Base-by-base conservation (phyloP, 1,139 yeast species). In the Candida tetrigidarum region DNA sequence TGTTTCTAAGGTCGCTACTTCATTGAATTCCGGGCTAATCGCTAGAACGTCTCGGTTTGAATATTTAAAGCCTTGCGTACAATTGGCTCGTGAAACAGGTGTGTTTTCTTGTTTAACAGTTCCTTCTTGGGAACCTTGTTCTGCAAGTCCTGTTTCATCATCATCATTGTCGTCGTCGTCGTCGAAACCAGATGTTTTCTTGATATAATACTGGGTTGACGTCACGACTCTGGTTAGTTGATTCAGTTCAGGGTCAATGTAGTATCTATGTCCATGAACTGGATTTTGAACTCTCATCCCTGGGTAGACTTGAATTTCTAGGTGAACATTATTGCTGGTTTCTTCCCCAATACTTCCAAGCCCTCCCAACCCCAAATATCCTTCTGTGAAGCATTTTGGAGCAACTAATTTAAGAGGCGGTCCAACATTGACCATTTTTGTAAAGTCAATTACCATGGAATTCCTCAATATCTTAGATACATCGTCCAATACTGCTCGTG, bases 291-390 rank as follows among this genome's bases (percentile, higher is more conserved):
- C 55, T 49, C 82, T 79, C 0, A 79, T 76, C 4, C 86, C 85
- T 0, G 93, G 88, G 54, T 68, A 87, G 0, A 86, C 83, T 52
- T 84, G 89, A 0, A 86, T 83, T 14, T 66, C 63, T n/a, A 82
- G 44, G 49, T 30, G 44, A 25, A 42, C 30, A 23, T 40, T 50
- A 9, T 55, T 52, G 1, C 47, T 37, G 3, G 47, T 50, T 6
- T 52, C 52, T 16, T 49, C 51, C 6, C 16, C 19, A 8, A n/a
- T n/a, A 12, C 39, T 10, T 47, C 57, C 18, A 47, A 54, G 41
- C 61, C 58, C 10, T 57, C 55, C 83, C 28, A 80, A 56, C 4
- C 72, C 60, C 10, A 80, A 57, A 7, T 49, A 49, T 2, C 82
- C 81, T 16, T 57, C 56, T 54, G 63, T 76, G 8, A 59, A 50